Percentiles rank a stretch among this genome's conserved stretches.
These are phyloP conservation scores for Yarrowia divulgata DNA, from an alignment of 805 yeast genomes.

Conservation along the genomic window DNA sequence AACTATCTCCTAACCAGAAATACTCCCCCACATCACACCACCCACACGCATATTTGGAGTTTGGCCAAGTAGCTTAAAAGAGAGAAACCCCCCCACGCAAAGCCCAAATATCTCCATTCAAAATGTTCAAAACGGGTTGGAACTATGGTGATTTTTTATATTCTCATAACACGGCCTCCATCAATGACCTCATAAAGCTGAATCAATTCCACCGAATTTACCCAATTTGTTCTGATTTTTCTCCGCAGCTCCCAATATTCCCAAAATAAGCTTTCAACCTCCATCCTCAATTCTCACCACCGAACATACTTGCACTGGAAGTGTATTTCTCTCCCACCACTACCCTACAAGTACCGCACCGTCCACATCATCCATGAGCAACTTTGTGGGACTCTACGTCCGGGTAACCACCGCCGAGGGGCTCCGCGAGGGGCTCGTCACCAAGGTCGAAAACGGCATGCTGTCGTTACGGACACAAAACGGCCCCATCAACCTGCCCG, in stretches of 20 bases:
- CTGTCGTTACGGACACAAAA: constrained; percentile 23
- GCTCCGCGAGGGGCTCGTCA: constrained; percentile 31
- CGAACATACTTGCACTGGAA: no score
- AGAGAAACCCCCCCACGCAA: no score
- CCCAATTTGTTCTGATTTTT: not conserved
- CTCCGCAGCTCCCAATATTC: not conserved
- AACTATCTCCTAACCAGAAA: no score
- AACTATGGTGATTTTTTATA: no score
- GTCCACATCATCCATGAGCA: constrained; percentile 15
- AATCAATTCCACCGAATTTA: not conserved
- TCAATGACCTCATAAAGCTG: no score
- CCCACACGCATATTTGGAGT: no score
- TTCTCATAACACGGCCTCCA: no score
- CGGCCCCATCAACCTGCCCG: constrained; percentile 23
- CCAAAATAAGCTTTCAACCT: constrained; percentile 10
- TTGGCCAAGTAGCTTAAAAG: no score
- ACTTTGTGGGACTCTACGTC: constrained; percentile 38
- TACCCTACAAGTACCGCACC: not conserved
- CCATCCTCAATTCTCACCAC: constrained; percentile 19
- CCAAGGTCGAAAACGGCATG: constrained; percentile 38
- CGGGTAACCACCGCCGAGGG: constrained; percentile 39
- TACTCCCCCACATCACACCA: no score
- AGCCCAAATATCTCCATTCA: no score
- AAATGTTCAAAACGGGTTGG: no score
- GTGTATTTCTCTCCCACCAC: constrained; percentile 1